Evolutionary conservation across 2,329 filamentous ascomycete species (phyloP).

Genomic region (Magnaporthiopsis poae): DNA sequence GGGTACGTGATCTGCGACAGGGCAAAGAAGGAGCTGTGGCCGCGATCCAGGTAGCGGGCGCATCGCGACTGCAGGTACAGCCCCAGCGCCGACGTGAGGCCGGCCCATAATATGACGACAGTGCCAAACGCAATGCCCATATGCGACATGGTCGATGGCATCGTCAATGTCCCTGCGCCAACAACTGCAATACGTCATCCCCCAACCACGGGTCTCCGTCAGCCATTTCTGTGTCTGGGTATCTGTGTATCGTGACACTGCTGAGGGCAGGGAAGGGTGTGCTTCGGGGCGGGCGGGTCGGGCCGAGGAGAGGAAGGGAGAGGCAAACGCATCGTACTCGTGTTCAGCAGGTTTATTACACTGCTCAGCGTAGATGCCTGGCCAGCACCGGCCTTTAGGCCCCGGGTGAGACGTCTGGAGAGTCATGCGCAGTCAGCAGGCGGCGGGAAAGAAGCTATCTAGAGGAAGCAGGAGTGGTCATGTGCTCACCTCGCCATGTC

Average conservation of each 20-base stretch:
- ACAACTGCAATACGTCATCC: constrained; percentile 50
- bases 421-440: background rate
- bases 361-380: constrained; percentile 84
- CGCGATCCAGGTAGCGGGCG: constrained; percentile 83
- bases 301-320: background rate
- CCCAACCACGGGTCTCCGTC: background rate
- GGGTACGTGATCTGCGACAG: constrained; percentile 94
- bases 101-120: constrained; percentile 83
- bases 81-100: constrained; percentile 77
- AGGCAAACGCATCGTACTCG: constrained; percentile 51
- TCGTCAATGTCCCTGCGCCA: constrained; percentile 82
- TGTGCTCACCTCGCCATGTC: constrained; percentile 39
- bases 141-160: constrained; percentile 91
- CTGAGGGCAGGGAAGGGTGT: background rate
- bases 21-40: constrained; percentile 87
- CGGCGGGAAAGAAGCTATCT: no score
- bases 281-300: background rate
- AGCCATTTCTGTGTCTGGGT: background rate
- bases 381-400: constrained; percentile 67
- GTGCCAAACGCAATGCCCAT: constrained; percentile 85
- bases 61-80: constrained; percentile 91
- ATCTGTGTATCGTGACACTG: background rate
- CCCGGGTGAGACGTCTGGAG: constrained; percentile 45
- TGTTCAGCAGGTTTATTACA: constrained; percentile 91
- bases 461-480: background rate